Evolutionary conservation across 2,329 filamentous ascomycete genomes (phyloP).

Genomic region (Cercospora brassicicola): DNA sequence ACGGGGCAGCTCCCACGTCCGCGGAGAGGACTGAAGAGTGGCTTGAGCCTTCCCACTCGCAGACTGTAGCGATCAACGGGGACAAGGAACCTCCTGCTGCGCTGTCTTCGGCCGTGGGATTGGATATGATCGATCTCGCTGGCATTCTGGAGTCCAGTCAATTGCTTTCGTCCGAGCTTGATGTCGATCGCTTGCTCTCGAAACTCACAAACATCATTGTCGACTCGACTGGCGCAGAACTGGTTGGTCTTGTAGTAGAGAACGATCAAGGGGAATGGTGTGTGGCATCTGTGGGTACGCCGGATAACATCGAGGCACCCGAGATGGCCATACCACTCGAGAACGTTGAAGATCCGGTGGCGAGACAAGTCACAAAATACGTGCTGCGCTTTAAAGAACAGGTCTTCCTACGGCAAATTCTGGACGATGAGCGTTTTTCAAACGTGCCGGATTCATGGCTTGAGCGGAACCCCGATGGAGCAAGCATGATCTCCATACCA

Average conservation of each 20-base stretch:
- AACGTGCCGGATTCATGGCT: conserved; percentile 71
- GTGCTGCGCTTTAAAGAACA: conserved; percentile 73
- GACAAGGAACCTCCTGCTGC: conserved; percentile 37
- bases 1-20: conserved; percentile 42
- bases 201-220: conserved; percentile 81
- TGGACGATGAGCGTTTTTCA: conserved; percentile 74
- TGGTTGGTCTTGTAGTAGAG: conserved; percentile 72
- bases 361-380: conserved; percentile 74
- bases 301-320: conserved; percentile 69
- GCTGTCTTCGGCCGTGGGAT: conserved; percentile 57
- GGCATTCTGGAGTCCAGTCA: conserved; percentile 77
- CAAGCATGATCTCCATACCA: conserved; percentile 75
- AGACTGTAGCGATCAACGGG: conserved; percentile 38
- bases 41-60: conserved; percentile 45
- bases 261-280: conserved; percentile 67
- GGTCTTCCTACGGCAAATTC: conserved; percentile 71
- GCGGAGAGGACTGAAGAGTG: conserved; percentile 52
- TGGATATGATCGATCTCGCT: conserved; percentile 81
- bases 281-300: conserved; percentile 71
- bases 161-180: conserved; percentile 74
- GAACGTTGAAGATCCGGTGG: conserved; percentile 65
- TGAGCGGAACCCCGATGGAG: conserved; percentile 66
- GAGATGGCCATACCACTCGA: conserved; percentile 64
- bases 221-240: conserved; percentile 72
- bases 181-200: conserved; percentile 72